Base-by-base conservation (phyloP, 495 filamentous ascomycete genomes). In the Tetracladium marchalianum region DNA sequence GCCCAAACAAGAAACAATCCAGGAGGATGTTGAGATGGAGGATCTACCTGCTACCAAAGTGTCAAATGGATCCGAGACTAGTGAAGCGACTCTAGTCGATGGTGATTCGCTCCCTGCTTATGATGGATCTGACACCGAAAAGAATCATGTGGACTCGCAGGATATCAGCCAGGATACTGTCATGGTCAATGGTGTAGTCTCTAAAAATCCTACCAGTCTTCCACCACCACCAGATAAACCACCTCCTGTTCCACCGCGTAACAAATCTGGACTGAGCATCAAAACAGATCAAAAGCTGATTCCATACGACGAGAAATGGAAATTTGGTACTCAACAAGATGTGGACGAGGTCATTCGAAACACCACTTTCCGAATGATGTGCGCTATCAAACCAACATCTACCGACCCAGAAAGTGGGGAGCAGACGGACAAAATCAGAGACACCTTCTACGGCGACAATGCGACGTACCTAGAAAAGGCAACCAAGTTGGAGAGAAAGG, bases 301-400 rank as follows among this genome's bases (percentile, higher is more conserved):
- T 22, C 46, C 51, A 34, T 52, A 57, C 6, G 73, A 79, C 34
- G 76, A 82, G 42, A 61, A 81, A 0, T 55, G 52, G 54, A 77
- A 82, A 60, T 70, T 78, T 53, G 72, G 75, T 15, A 72, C 78
- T 18, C 77, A 90, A 57, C 90, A 96, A 66, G 92, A 98, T 66
- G 92, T 95, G 6, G 89, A 85, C 9, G 92, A 98, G 61, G 90
- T 95, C 33, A 90, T 95, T 60, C 87, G 87, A 34, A 90, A 92
- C 59, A 81, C 93, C 17, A 74, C 93, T 32, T 89, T 90, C 53
- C 85, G 90, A 34, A 71, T 95, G n/a, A 81, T 87, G 58, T 87
- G 85, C 51, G 90, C 89, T 4, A 89, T 95, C 56, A 80, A 77
- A 51, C 73, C 87, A 32, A 65, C 68, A 5, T 64, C 65, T 1